A percentile compares a stretch with the other conserved stretches of the same genome.
Evolutionary conservation across 306 rosid species (phyloP).

Genomic region (Lithocarpus polystachyus): DNA sequence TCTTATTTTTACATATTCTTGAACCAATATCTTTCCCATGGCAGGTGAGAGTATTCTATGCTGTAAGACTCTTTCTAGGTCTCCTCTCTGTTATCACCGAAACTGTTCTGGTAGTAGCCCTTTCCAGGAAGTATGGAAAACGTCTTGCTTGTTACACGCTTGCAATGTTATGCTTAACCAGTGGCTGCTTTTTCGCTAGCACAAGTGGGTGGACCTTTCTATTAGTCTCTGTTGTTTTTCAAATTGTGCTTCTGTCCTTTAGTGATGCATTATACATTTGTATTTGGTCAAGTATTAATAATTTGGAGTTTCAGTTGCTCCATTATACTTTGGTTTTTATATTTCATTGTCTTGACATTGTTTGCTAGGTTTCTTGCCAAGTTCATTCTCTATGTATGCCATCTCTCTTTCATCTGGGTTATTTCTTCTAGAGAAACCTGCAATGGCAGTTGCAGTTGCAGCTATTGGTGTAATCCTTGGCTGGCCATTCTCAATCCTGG

Average conservation of each 20-base stretch:
- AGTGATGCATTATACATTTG: neutral
- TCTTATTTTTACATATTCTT: constrained; percentile 1
- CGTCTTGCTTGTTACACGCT: constrained; percentile 90
- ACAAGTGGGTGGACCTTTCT: constrained; percentile 63
- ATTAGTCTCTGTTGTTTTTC: neutral
- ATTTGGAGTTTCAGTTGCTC: constrained; percentile 3
- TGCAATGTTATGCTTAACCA: constrained; percentile 94
- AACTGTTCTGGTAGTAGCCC: constrained; percentile 83
- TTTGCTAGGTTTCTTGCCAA: constrained; percentile 91
- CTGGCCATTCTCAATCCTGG: constrained; percentile 99
- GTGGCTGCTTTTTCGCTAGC: constrained; percentile 98
- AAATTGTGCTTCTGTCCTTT: neutral
- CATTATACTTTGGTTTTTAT: constrained; percentile 21
- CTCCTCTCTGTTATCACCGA: constrained; percentile 75
- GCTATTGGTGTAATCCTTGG: constrained; percentile 90
- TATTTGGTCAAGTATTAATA: constrained; percentile 2
- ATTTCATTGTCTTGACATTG: constrained; percentile 7
- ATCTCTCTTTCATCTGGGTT: constrained; percentile 84
- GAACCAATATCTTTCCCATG: constrained; percentile 20
- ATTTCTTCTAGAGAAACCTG: constrained; percentile 81
- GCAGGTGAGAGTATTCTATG: constrained; percentile 91
- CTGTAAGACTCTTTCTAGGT: constrained; percentile 84
- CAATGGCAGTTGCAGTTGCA: constrained; percentile 76
- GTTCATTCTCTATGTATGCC: constrained; percentile 98
- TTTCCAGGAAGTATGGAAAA: constrained; percentile 87